Conservation (phyloP, 805 yeast genomes). For the Wickerhamomyces alni region DNA sequence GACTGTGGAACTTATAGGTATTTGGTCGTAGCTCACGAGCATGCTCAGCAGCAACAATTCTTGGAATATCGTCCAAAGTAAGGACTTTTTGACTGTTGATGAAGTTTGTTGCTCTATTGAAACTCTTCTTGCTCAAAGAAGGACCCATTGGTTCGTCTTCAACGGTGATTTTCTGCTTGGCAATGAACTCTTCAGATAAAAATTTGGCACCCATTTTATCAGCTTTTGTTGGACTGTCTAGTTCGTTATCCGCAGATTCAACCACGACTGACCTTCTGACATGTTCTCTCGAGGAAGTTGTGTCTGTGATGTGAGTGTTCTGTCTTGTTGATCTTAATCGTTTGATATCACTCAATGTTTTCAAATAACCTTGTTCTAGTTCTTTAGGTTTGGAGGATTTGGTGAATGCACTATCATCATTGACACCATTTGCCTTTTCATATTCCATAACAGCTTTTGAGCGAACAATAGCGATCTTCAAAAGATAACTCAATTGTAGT, state of each 20-base stretch:
- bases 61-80: slow-evolving; percentile 92
- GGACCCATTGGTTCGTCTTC: slow-evolving; percentile 39
- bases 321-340: slow-evolving; percentile 70
- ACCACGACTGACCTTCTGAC: slow-evolving; percentile 67
- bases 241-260: slow-evolving; percentile 22
- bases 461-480: slow-evolving; percentile 79
- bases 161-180: slow-evolving; percentile 22
- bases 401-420: neutral
- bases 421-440: slow-evolving; percentile 14
- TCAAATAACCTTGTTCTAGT: slow-evolving; percentile 49
- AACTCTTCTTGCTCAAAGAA: slow-evolving; percentile 42
- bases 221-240: slow-evolving; percentile 1
- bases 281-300: slow-evolving; percentile 43
- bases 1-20: slow-evolving; percentile 77
- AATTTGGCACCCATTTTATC: slow-evolving; percentile 4
- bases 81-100: slow-evolving; percentile 77
- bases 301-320: slow-evolving; percentile 43
- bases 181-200: slow-evolving; percentile 14
- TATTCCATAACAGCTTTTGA: slow-evolving; percentile 55
- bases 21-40: slow-evolving; percentile 91
- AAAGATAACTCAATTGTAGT: slow-evolving; percentile 65
- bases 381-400: slow-evolving; percentile 20
- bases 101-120: slow-evolving; percentile 65
- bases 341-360: slow-evolving; percentile 71
- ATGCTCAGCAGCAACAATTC: slow-evolving; percentile 95